phyloP scores from a whole-genome alignment of 108 stramenopile genomes.

The Pseudonitzschia multistriata region DNA sequence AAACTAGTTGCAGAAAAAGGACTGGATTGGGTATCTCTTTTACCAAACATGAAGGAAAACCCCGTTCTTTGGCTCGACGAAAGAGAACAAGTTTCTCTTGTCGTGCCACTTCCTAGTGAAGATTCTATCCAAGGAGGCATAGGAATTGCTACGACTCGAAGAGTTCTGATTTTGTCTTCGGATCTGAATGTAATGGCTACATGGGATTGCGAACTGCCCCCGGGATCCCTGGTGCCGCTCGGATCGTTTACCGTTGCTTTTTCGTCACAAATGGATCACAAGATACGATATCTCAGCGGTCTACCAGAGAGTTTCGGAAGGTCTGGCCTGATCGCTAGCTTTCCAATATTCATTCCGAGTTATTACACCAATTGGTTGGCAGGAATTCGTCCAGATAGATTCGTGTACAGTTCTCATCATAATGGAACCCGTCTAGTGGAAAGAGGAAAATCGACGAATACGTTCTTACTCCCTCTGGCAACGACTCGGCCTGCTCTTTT shows the following conservation, averaged over 20 bases:
- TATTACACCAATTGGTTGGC: slow-evolving; percentile 37
- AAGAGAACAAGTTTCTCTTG: slow-evolving; percentile 53
- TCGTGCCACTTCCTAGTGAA: slow-evolving; percentile 59
- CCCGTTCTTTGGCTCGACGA: slow-evolving; percentile 55
- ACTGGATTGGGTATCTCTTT: slow-evolving; percentile 25
- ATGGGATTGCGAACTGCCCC: slow-evolving; percentile 31
- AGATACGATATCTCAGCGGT: slow-evolving; percentile 69
- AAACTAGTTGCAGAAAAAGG: slow-evolving; percentile 22
- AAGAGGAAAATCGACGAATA: slow-evolving; percentile 42
- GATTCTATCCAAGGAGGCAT: slow-evolving; percentile 41
- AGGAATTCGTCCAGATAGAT: slow-evolving; percentile 75
- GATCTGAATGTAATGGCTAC: slow-evolving; percentile 51
- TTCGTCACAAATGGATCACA: slow-evolving; percentile 37
- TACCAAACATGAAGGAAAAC: slow-evolving; percentile 39
- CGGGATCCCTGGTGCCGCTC: slow-evolving; percentile 53
- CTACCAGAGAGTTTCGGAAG: slow-evolving; percentile 36
- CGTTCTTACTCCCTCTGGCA: slow-evolving; percentile 52
- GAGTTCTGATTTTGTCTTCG: slow-evolving; percentile 67
- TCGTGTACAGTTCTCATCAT: slow-evolving; percentile 47
- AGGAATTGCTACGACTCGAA: slow-evolving; percentile 60
- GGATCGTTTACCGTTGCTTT: slow-evolving; percentile 84
- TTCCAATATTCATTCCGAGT: slow-evolving; percentile 45
- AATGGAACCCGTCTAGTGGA: slow-evolving; percentile 52
- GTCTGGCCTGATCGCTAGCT: slow-evolving; percentile 55
- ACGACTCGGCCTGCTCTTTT: slow-evolving; percentile 67